Evolutionary conservation across 2,329 filamentous ascomycete genomes (phyloP).

Genomic region (Pseudogymnoascus sp.): DNA sequence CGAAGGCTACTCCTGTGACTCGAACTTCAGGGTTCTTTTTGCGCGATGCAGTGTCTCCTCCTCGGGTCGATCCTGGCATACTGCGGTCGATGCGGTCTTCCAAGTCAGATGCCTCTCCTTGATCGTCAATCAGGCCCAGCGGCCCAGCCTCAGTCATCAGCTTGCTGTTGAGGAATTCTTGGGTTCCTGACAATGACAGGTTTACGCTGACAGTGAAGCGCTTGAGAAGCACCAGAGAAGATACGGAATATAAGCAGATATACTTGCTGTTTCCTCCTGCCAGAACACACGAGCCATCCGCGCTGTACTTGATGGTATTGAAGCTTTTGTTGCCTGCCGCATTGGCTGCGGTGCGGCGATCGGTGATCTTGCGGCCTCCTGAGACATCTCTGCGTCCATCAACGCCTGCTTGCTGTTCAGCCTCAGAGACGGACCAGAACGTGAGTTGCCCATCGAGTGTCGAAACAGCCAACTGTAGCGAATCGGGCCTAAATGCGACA

Average conservation of each 20-base stretch:
- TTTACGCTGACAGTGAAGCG: slow-evolving; percentile 96
- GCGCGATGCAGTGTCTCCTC: slow-evolving; percentile 70
- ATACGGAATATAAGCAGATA: slow-evolving; percentile 94
- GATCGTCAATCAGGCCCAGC: slow-evolving; percentile 73
- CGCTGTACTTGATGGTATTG: slow-evolving; percentile 79
- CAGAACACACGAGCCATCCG: slow-evolving; percentile 82
- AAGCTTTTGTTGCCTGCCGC: slow-evolving; percentile 86
- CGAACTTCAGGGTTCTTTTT: slow-evolving; percentile 74
- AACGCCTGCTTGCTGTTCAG: slow-evolving; percentile 74
- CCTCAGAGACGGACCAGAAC: slow-evolving; percentile 90
- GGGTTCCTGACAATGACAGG: slow-evolving; percentile 88
- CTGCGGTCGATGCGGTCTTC: slow-evolving; percentile 74
- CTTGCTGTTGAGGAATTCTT: slow-evolving; percentile 93
- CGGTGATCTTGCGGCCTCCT: slow-evolving; percentile 79
- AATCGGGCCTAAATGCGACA: slow-evolving; percentile 82
- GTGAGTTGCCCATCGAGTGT: slow-evolving; percentile 89
- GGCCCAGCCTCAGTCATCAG: slow-evolving; percentile 87
- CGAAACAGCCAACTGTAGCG: slow-evolving; percentile 81
- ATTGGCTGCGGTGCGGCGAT: slow-evolving; percentile 86
- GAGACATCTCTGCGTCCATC: slow-evolving; percentile 90
- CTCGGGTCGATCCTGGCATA: slow-evolving; percentile 79
- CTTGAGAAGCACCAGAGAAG: slow-evolving; percentile 82
- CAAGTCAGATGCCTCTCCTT: slow-evolving; percentile 79
- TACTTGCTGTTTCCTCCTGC: slow-evolving; percentile 97
- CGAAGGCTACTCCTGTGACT: slow-evolving; percentile 77